These are phyloP conservation scores for Melanogaster broomeanus DNA, from an alignment of 768 basidiomycete species.

Conservation along the genomic window DNA sequence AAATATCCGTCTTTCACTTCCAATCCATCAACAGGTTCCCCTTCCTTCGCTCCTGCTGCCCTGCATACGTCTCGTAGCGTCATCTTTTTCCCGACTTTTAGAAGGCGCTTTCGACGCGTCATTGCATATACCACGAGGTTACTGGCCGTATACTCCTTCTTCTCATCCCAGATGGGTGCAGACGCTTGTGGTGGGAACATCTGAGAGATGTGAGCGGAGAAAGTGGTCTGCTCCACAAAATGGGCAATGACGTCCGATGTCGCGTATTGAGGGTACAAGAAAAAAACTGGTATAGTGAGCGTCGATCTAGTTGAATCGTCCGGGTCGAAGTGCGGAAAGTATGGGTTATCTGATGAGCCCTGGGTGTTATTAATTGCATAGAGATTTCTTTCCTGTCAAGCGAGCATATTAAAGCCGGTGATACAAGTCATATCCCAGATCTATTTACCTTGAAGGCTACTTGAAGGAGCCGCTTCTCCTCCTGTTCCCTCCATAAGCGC, in stretches of 20 bases:
- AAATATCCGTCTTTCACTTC: conserved; percentile 83
- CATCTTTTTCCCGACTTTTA: conserved; percentile 94
- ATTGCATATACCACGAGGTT: conserved; percentile 82
- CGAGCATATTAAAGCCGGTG: conserved; percentile 1
- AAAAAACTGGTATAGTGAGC: conserved; percentile 84
- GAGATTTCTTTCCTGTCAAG: conserved; percentile 70
- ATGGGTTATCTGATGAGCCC: conserved; percentile 52
- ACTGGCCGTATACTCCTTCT: conserved; percentile 61
- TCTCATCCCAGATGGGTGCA: conserved; percentile 75
- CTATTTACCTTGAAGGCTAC: conserved; percentile 64
- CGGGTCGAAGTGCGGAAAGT: conserved; percentile 64
- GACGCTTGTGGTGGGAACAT: conserved; percentile 82
- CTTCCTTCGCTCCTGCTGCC: conserved; percentile 60
- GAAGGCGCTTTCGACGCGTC: conserved; percentile 69
- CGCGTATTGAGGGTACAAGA: conserved; percentile 89
- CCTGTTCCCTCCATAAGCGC: conserved; percentile 48
- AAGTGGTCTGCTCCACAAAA: conserved; percentile 84
- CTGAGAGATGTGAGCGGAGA: conserved; percentile 68
- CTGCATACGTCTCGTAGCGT: conserved; percentile 75
- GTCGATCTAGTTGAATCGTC: conserved; percentile 60
- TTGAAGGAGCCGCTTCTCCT: conserved; percentile 53
- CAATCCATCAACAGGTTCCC: conserved; percentile 70
- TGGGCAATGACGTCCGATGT: conserved; percentile 87
- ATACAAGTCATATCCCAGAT: background rate
- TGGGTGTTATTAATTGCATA: conserved; percentile 54